These are phyloP conservation scores for Aspergillus fijiensis DNA, from an alignment of 2,329 filamentous ascomycete species.

Conservation along the genomic window DNA sequence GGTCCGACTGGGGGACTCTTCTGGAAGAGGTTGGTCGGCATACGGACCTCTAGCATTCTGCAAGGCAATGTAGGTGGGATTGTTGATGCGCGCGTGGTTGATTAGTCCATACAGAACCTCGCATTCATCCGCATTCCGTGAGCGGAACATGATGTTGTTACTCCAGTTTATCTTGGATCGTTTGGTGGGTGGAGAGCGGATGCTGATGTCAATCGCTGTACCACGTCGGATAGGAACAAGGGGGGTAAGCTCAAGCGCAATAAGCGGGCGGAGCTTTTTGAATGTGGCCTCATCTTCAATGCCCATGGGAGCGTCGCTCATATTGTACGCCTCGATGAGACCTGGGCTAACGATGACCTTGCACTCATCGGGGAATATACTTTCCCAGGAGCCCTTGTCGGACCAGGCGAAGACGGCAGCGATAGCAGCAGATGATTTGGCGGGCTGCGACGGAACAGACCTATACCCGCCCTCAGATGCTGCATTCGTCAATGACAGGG, in stretches of 20 bases:
- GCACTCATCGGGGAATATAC: conserved; percentile 61
- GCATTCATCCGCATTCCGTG: conserved; percentile 73
- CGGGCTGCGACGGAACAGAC: conserved; percentile 48
- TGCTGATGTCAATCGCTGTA: conserved; percentile 89
- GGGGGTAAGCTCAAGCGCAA: conserved; percentile 83
- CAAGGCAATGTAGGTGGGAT: conserved; percentile 80
- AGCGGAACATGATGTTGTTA: conserved; percentile 88
- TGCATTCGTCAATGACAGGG: conserved; percentile 75
- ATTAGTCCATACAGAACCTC: conserved; percentile 80
- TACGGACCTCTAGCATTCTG: conserved; percentile 65
- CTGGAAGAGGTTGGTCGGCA: conserved; percentile 55
- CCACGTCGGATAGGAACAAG: conserved; percentile 86
- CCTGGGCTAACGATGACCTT: conserved; percentile 63
- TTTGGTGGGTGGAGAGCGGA: conserved; percentile 77
- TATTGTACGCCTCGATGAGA: conserved; percentile 63
- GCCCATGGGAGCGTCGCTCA: conserved; percentile 43
- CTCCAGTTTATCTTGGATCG: conserved; percentile 68
- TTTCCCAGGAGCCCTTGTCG: conserved; percentile 63
- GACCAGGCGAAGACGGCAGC: conserved; percentile 64
- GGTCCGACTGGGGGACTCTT: conserved; percentile 48
- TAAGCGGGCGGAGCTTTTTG: conserved; percentile 48
- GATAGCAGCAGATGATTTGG: conserved; percentile 55
- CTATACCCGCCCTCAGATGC: conserved; percentile 73
- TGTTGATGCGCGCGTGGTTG: conserved; percentile 85
- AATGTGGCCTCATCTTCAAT: conserved; percentile 20